Evolutionary conservation across 2,329 filamentous ascomycete genomes (phyloP), one percentile per base, ranked within the genome.

Genomic region (Ustulina deusta): DNA sequence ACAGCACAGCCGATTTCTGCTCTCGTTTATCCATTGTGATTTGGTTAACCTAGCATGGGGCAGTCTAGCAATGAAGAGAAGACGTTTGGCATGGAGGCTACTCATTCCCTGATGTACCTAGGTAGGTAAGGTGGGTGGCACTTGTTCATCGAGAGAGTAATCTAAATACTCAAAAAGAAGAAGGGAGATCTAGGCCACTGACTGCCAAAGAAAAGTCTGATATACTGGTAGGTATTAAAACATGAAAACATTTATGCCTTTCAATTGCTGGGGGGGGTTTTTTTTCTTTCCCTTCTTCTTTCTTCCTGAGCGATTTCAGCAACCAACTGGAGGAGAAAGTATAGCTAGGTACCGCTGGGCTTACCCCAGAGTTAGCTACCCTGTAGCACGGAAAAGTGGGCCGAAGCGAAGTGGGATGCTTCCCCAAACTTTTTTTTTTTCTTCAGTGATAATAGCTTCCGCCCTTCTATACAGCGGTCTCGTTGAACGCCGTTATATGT

Each of bases 371-470:
- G 9, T 27, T 11, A 38, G 29, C 17, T 63, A 62, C 59, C 58
- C 29, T 40, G 46, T 20, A 51, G 44, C 7, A 15, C 20, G 25
- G 38, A 55, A 51, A 65, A 54, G 61, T 57, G 65, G 65, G 44
- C 20, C 32, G 1, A 0, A 15, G 29, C 17, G 56, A 68, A 65
- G 65, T 52, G 61, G 65, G 56, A 65, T 64, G 42, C 1, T 25
- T 25, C 11, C 25, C 51, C 34, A 61, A 57, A 7, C 40, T 67
- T 67, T 65, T 60, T 64, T 57, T 62, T 57, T 13, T 20, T 6
- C 9, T 2, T 29, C 1, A 11, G 25, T 29, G 13, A 3, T 40
- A 13, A 49, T 49, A 32, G 46, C 25, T 29, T 27, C 46, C 6
- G 3, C 25, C 20, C 27, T n/a, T n/a, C 13, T 32, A 13, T 9